Conservation (phyloP, 2,329 filamentous ascomycete species). For the Penicillium decumbens region DNA sequence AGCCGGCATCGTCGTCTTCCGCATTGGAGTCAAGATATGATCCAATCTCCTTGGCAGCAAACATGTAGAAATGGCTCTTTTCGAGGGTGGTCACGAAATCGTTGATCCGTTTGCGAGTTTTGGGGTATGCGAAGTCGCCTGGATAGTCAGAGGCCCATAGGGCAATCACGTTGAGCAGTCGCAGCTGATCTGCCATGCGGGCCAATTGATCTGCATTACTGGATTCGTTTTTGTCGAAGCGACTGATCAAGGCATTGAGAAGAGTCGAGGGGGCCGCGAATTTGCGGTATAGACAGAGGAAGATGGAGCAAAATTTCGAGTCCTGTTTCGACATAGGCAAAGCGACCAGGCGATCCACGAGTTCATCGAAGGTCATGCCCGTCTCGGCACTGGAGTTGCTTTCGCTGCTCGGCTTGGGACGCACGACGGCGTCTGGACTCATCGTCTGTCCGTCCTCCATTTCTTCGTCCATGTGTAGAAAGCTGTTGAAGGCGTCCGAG, state of each 20-base stretch:
- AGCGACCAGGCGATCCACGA: conserved; percentile 81
- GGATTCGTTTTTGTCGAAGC: conserved; percentile 68
- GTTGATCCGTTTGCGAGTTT: conserved; percentile 66
- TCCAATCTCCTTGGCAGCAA: conserved; percentile 79
- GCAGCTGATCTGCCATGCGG: conserved; percentile 73
- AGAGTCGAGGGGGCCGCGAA: conserved; percentile 79
- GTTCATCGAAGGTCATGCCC: conserved; percentile 54
- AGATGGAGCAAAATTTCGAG: conserved; percentile 79
- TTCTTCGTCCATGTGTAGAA: conserved; percentile 44
- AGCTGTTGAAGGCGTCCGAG: conserved; percentile 41
- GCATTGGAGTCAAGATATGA: conserved; percentile 68
- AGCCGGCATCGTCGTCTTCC: conserved; percentile 87
- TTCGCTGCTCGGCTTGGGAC: conserved; percentile 31
- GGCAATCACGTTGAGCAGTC: conserved; percentile 76
- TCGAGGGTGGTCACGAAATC: conserved; percentile 73
- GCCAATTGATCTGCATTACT: conserved; percentile 68
- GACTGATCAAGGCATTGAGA: conserved; percentile 62
- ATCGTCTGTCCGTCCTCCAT: conserved; percentile 29
- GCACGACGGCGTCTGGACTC: conserved; percentile 30
- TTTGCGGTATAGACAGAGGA: conserved; percentile 88
- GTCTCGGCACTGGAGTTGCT: conserved; percentile 31
- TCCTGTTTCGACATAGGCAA: conserved; percentile 82
- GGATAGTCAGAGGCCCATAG: conserved; percentile 89
- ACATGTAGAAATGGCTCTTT: conserved; percentile 72
- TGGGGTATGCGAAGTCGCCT: conserved; percentile 80